These are phyloP conservation scores for Sphenostylis stenocarpa DNA, from an alignment of 306 rosid genomes.

Conservation along the genomic window DNA sequence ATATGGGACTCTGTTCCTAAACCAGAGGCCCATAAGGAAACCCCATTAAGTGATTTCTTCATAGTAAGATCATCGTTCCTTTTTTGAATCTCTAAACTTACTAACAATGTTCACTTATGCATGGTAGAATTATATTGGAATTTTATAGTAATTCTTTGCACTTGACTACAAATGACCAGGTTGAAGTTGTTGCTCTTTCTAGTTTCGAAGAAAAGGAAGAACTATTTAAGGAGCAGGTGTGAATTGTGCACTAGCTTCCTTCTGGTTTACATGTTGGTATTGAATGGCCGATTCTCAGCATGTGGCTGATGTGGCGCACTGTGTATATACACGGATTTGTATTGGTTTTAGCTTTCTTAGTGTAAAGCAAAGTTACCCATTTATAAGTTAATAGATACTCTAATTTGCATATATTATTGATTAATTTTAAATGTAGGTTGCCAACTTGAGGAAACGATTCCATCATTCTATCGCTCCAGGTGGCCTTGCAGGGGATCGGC, in stretches of 20 bases:
- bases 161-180: slow-evolving; percentile 53
- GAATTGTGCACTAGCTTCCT: slow-evolving; percentile 16
- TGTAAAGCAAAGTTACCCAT: neutral
- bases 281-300: neutral
- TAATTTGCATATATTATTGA: neutral
- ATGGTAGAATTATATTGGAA: neutral
- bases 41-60: slow-evolving; percentile 85
- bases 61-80: slow-evolving; percentile 54
- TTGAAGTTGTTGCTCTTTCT: slow-evolving; percentile 88
- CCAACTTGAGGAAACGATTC: slow-evolving; percentile 75
- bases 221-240: slow-evolving; percentile 83
- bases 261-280: slow-evolving; percentile 15
- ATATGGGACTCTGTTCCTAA: slow-evolving; percentile 94
- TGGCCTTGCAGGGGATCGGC: slow-evolving; percentile 93
- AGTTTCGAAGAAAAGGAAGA: slow-evolving; percentile 95
- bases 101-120: neutral
- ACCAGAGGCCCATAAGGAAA: slow-evolving; percentile 74
- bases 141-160: slow-evolving; percentile 19
- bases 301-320: neutral
- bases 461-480: slow-evolving; percentile 83
- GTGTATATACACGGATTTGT: neutral
- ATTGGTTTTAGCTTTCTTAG: slow-evolving; percentile 3
- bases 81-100: slow-evolving; percentile 5
- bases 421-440: slow-evolving; percentile 53
- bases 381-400: neutral